These are phyloP conservation scores for Ascochyta rabiei DNA, from an alignment of 2,329 filamentous ascomycete genomes.

Conservation along the genomic window DNA sequence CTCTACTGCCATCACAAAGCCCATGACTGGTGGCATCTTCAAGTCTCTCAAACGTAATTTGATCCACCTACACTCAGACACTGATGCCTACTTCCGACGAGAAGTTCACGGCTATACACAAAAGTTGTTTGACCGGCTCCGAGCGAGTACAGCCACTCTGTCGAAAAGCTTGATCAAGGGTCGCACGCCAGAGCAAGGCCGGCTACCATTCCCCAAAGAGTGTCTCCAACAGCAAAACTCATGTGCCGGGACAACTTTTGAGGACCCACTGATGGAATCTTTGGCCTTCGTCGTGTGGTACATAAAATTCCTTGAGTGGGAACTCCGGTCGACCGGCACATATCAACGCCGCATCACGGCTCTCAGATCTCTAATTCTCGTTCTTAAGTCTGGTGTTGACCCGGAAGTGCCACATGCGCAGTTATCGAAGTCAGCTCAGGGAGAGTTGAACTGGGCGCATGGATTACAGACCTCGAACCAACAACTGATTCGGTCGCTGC, in stretches of 20 bases:
- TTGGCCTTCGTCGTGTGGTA: slow-evolving; percentile 76
- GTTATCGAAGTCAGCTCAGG: slow-evolving; percentile 56
- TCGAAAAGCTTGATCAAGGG: slow-evolving; percentile 26
- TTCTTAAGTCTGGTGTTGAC: slow-evolving; percentile 74
- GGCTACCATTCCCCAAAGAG: slow-evolving; percentile 27
- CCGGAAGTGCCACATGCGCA: slow-evolving; percentile 46
- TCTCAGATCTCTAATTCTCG: slow-evolving; percentile 70
- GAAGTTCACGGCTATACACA: slow-evolving; percentile 77
- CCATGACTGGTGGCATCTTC: slow-evolving; percentile 69
- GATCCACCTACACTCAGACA: slow-evolving; percentile 76
- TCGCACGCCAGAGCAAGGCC: not conserved
- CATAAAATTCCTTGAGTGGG: slow-evolving; percentile 70
- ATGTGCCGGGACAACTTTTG: not conserved
- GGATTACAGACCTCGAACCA: slow-evolving; percentile 52
- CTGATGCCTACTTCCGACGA: slow-evolving; percentile 84
- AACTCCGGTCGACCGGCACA: slow-evolving; percentile 80
- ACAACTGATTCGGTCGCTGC: slow-evolving; percentile 64
- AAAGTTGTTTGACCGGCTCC: slow-evolving; percentile 75
- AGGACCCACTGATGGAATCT: slow-evolving; percentile 56
- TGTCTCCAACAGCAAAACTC: not conserved
- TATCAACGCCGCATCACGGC: slow-evolving; percentile 89
- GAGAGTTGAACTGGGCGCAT: slow-evolving; percentile 58
- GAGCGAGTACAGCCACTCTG: slow-evolving; percentile 44
- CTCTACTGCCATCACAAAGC: slow-evolving; percentile 74
- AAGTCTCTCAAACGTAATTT: slow-evolving; percentile 69